phyloP scores from a whole-genome alignment of 2,329 filamentous ascomycete genomes.

The Chrysoporthe austroafricana region DNA sequence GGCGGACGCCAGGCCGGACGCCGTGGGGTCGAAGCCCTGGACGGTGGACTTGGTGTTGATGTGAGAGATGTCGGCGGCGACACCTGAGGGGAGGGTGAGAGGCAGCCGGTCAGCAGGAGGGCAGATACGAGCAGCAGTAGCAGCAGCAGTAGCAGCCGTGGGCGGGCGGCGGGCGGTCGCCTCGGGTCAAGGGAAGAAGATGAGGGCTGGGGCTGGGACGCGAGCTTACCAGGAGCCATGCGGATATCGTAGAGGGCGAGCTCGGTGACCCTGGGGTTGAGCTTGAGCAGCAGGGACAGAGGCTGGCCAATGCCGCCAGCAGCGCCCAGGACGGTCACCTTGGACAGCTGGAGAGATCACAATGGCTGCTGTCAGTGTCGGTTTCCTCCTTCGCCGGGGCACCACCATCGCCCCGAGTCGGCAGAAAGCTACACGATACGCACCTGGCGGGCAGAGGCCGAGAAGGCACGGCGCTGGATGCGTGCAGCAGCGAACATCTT shows the following conservation, averaged over 20 bases:
- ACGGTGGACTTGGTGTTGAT: constrained; percentile 99
- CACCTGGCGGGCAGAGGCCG: constrained; percentile 77
- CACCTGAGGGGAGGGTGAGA: constrained; percentile 61
- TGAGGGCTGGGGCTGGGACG: constrained; percentile 1
- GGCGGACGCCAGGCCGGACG: constrained; percentile 74
- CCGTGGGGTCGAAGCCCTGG: constrained; percentile 82
- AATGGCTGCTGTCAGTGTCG: neutral
- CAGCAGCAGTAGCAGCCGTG: no score
- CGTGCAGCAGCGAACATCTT: constrained; percentile 76
- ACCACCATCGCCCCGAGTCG: no score
- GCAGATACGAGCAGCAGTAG: no score
- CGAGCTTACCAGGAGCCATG: constrained; percentile 76
- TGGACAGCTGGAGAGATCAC: constrained; percentile 71
- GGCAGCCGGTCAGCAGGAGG: constrained; percentile 33
- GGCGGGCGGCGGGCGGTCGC: no score
- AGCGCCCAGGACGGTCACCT: constrained; percentile 96
- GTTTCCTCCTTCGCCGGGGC: neutral
- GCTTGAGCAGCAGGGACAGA: constrained; percentile 96
- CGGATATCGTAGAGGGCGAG: constrained; percentile 98
- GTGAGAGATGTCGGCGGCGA: constrained; percentile 96
- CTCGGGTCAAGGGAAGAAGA: constrained; percentile 10
- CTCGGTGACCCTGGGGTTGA: constrained; percentile 92
- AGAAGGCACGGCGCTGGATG: constrained; percentile 80
- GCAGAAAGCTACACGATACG: constrained; percentile 20
- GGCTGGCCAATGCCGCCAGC: constrained; percentile 98